These are phyloP conservation scores for Paspalum notatum DNA, from an alignment of 176 grass and related monocot genomes.

Conservation along the genomic window DNA sequence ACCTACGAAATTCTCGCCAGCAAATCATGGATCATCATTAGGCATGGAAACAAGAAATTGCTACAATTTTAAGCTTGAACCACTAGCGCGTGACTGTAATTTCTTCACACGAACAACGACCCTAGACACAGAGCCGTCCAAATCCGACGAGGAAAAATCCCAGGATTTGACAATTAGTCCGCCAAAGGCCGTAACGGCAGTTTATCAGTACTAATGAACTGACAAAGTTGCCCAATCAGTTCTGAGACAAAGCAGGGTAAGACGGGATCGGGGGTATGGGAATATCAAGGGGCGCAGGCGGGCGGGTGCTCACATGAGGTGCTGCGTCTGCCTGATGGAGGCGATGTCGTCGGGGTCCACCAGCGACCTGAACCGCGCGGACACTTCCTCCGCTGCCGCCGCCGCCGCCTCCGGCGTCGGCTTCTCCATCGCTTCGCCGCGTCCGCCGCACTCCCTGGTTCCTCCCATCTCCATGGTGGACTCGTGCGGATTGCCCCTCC, in stretches of 20 bases:
- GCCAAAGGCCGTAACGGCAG: neutral
- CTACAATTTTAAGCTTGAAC: too few species aligned
- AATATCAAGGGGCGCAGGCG: neutral
- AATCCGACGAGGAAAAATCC: neutral
- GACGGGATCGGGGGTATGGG: neutral
- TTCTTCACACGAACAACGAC: neutral
- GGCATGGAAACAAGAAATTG: too few species aligned
- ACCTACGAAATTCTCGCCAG: too few species aligned
- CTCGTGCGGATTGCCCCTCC: too few species aligned
- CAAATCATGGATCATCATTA: too few species aligned
- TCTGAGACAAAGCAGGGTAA: neutral
- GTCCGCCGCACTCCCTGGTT: neutral
- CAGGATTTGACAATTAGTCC: neutral
- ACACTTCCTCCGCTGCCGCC: slow-evolving; percentile 68
- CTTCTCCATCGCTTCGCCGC: slow-evolving; percentile 35
- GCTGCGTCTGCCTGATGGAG: slow-evolving; percentile 65
- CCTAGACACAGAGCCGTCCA: neutral
- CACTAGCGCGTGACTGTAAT: too few species aligned
- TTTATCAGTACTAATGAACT: neutral
- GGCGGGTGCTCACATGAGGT: slow-evolving; percentile 63
- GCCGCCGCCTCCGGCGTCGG: slow-evolving; percentile 43
- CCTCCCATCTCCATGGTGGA: too few species aligned
- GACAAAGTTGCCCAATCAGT: neutral
- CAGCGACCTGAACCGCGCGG: slow-evolving; percentile 60
- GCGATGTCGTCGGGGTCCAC: slow-evolving; percentile 56